phyloP scores from a whole-genome alignment of 768 basidiomycete genomes.

The Agaricus sinodeliciosus region DNA sequence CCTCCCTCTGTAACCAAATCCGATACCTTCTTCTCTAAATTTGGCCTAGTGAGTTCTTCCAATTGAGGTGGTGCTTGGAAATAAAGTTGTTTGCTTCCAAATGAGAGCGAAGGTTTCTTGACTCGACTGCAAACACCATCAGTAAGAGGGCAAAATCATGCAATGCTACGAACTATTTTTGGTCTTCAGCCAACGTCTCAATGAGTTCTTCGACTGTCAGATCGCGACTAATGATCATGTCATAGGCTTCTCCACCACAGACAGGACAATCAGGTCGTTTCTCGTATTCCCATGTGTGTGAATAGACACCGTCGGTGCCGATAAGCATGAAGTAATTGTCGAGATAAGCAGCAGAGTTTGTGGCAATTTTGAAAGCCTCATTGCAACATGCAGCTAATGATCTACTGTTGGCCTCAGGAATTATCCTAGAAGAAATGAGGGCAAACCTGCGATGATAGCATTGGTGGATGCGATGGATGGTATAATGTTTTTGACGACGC shows the following conservation, averaged over 20 bases:
- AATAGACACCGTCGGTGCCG: slow-evolving; percentile 94
- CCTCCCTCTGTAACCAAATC: slow-evolving; percentile 76
- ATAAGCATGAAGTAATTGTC: slow-evolving; percentile 99
- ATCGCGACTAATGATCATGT: slow-evolving; percentile 61
- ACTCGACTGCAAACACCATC: slow-evolving; percentile 63
- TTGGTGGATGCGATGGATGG: slow-evolving; percentile 99
- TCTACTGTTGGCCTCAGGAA: not conserved
- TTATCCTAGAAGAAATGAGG: not conserved
- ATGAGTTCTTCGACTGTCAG: slow-evolving; percentile 84
- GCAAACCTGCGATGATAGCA: slow-evolving; percentile 87
- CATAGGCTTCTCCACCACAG: slow-evolving; percentile 86
- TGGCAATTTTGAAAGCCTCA: slow-evolving; percentile 98
- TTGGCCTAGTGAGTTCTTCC: slow-evolving; percentile 83
- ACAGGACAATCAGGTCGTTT: slow-evolving; percentile 92
- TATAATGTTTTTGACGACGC: slow-evolving; percentile 99
- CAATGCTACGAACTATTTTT: slow-evolving; percentile 69
- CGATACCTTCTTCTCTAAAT: slow-evolving; percentile 78
- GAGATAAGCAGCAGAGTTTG: slow-evolving; percentile 87
- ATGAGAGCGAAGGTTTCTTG: slow-evolving; percentile 90
- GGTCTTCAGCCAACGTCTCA: slow-evolving; percentile 79
- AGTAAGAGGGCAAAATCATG: not conserved
- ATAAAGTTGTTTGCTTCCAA: slow-evolving; percentile 73
- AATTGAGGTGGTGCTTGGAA: slow-evolving; percentile 91
- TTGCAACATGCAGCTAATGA: slow-evolving; percentile 88
- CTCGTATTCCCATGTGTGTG: slow-evolving; percentile 96